phyloP scores from a whole-genome alignment of 1,284 basidiomycete species.

The Fomes fomentarius region DNA sequence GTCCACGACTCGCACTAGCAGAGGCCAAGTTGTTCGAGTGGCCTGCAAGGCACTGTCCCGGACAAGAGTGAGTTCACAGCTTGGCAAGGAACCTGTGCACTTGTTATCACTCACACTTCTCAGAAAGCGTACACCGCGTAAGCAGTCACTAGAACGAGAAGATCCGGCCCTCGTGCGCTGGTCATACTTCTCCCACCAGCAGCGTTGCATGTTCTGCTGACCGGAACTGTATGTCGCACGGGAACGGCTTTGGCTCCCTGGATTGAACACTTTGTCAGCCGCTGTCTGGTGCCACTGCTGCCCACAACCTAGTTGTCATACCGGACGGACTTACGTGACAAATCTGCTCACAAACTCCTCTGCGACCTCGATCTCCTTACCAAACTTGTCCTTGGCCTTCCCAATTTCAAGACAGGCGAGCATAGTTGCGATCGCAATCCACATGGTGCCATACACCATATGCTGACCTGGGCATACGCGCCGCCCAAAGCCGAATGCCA shows the following conservation, averaged over 20 bases:
- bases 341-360: constrained; percentile 13
- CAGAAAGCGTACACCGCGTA: too few relatives aligned
- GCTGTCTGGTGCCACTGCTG: background rate
- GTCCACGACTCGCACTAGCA: too few relatives aligned
- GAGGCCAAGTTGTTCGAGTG: too few relatives aligned
- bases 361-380: constrained; percentile 12
- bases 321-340: constrained; percentile 16
- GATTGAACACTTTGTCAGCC: background rate
- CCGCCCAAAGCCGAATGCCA: constrained; percentile 31
- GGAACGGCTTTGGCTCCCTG: constrained; percentile 24
- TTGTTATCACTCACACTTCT: too few relatives aligned
- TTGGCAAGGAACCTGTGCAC: too few relatives aligned
- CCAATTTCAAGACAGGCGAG: constrained; percentile 30
- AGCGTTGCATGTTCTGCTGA: too few relatives aligned
- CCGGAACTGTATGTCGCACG: too few relatives aligned
- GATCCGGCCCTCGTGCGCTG: too few relatives aligned
- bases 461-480: constrained; percentile 26
- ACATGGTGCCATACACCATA: constrained; percentile 30
- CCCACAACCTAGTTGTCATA: background rate
- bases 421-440: constrained; percentile 24
- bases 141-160: too few relatives aligned
- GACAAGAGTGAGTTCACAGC: too few relatives aligned
- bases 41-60: too few relatives aligned
- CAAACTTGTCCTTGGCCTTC: constrained; percentile 12
- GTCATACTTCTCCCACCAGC: too few relatives aligned